These are phyloP conservation scores for Ganoderma meredithae DNA, from an alignment of 1,284 basidiomycete genomes.

Conservation along the genomic window DNA sequence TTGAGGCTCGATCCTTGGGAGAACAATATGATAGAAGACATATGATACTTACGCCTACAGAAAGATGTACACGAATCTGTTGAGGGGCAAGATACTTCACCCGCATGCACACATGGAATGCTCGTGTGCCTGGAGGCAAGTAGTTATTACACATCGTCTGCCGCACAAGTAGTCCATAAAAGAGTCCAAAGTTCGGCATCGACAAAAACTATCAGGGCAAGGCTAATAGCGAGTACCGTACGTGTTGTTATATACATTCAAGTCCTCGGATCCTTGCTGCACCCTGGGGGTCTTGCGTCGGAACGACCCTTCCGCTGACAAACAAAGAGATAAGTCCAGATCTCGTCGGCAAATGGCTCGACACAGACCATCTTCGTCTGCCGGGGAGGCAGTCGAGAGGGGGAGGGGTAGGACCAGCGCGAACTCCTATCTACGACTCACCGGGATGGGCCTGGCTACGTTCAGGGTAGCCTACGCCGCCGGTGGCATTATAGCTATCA, in stretches of 20 bases:
- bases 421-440: conserved; percentile 45
- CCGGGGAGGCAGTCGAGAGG: conserved; percentile 29
- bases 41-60: conserved; percentile 7
- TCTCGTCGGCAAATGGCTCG: conserved; percentile 4
- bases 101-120: not conserved
- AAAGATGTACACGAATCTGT: not conserved
- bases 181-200: conserved; percentile 27
- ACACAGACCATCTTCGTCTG: conserved; percentile 36
- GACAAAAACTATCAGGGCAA: conserved; percentile 11
- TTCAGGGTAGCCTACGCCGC: conserved; percentile 47
- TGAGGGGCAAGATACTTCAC: not conserved
- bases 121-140: not conserved
- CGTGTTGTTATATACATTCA: conserved; percentile 21
- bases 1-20: conserved; percentile 38
- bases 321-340: conserved; percentile 33
- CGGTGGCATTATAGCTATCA: conserved; percentile 29
- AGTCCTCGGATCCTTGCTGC: conserved; percentile 41
- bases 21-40: conserved; percentile 18
- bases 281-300: conserved; percentile 58
- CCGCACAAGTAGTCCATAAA: conserved; percentile 22
- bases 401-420: conserved; percentile 12
- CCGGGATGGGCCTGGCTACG: conserved; percentile 57
- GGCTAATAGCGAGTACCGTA: conserved; percentile 26
- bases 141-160: conserved; percentile 21
- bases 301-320: conserved; percentile 60